These are phyloP conservation scores for Penicillium fimorum DNA, from an alignment of 495 filamentous ascomycete genomes.

Conservation along the genomic window DNA sequence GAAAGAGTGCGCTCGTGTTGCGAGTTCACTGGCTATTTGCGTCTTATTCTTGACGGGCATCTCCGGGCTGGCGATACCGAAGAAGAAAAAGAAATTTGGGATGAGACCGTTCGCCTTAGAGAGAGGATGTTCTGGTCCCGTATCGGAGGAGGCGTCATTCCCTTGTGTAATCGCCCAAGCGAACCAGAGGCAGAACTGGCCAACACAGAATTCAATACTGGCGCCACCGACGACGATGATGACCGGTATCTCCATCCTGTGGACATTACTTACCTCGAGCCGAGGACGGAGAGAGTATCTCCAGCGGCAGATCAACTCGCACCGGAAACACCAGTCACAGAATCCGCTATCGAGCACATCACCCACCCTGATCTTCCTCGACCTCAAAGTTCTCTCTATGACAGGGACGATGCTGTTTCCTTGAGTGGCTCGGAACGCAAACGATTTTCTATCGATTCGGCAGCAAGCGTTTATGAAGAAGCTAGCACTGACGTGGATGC, in stretches of 20 bases:
- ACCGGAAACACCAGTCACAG: not conserved
- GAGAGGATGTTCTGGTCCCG: constrained; percentile 97
- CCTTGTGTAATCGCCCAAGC: constrained; percentile 42
- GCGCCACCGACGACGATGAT: not conserved
- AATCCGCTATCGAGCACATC: not conserved
- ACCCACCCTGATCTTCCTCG: not conserved
- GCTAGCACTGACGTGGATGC: constrained; percentile 15
- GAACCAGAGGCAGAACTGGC: constrained; percentile 9
- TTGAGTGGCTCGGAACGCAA: constrained; percentile 6
- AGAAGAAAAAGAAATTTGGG: constrained; percentile 82
- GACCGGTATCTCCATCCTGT: constrained; percentile 10
- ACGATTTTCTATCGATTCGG: constrained; percentile 25
- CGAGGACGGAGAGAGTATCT: constrained; percentile 6
- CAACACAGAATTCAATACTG: not conserved
- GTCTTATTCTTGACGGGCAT: constrained; percentile 85
- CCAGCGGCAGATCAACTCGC: not conserved
- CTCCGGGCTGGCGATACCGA: constrained; percentile 74
- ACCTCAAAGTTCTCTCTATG: constrained; percentile 11
- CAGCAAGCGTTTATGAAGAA: constrained; percentile 28
- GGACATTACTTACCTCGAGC: constrained; percentile 9
- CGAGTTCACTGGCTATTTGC: constrained; percentile 87
- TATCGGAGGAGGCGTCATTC: constrained; percentile 84
- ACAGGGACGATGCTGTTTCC: constrained; percentile 11
- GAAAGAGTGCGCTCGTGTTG: constrained; percentile 80
- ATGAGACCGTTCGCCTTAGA: constrained; percentile 81